Evolutionary conservation across 1,284 basidiomycete species (phyloP).

Genomic region (Sporisorium graminicola): DNA sequence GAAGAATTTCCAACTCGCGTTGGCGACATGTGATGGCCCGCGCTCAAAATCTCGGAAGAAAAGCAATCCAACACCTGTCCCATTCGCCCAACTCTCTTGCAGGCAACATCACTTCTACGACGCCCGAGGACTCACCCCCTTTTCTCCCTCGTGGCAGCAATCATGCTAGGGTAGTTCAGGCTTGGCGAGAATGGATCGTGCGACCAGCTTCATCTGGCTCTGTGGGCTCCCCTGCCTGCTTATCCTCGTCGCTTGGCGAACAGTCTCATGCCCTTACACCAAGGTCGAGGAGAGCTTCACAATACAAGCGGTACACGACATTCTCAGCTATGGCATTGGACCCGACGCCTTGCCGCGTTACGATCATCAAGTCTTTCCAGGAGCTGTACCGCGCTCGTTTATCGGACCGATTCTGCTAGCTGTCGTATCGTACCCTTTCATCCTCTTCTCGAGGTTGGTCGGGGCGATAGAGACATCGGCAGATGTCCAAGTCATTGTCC

Average conservation of each 20-base stretch:
- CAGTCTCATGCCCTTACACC: conserved; percentile 77
- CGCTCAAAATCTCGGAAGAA: conserved; percentile 19
- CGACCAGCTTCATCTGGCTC: conserved; percentile 18
- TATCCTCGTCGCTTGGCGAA: conserved; percentile 23
- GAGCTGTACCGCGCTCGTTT: conserved; percentile 89
- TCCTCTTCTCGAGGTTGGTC: conserved; percentile 69
- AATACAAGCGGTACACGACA: conserved; percentile 90
- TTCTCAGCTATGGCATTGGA: conserved; percentile 80
- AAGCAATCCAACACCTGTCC: not conserved
- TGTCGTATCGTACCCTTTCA: conserved; percentile 56
- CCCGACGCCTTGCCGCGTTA: conserved; percentile 74
- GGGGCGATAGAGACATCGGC: conserved; percentile 73
- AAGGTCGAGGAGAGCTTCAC: conserved; percentile 99
- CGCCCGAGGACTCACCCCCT: not conserved
- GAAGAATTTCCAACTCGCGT: not conserved
- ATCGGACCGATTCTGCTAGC: conserved; percentile 75
- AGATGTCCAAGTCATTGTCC: conserved; percentile 77
- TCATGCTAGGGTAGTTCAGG: not conserved
- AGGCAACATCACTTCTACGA: not conserved
- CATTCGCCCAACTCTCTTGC: not conserved
- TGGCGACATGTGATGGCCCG: conserved; percentile 15
- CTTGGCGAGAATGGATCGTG: conserved; percentile 10
- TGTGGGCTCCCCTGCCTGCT: conserved; percentile 29
- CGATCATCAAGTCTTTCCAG: conserved; percentile 90
- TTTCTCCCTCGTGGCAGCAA: not conserved